Evolutionary conservation across 2,329 filamentous ascomycete species (phyloP).

Genomic region (Cucurbitaria berberidis): DNA sequence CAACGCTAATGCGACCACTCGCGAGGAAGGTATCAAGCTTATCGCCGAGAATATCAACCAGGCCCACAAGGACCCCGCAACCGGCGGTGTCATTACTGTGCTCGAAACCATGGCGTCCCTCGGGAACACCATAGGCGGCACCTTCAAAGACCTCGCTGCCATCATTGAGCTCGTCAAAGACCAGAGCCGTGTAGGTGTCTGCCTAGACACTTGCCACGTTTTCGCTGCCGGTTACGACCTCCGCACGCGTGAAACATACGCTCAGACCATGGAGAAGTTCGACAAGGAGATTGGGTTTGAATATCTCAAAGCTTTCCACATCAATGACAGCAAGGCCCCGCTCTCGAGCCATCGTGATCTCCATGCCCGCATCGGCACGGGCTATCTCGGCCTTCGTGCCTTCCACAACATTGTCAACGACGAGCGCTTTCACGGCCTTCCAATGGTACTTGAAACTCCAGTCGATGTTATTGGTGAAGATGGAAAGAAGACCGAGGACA

Average conservation of each 20-base stretch:
- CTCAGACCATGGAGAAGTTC: conserved; percentile 75
- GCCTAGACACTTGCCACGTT: conserved; percentile 94
- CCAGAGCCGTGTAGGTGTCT: conserved; percentile 86
- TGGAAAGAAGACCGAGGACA: conserved; percentile 74
- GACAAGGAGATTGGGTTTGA: conserved; percentile 75
- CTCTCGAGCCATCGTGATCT: conserved; percentile 81
- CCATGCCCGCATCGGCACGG: conserved; percentile 95
- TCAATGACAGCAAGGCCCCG: conserved; percentile 96
- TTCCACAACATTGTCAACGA: conserved; percentile 94
- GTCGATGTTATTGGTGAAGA: conserved; percentile 73
- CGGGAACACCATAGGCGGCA: conserved; percentile 84
- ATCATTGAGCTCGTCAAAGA: conserved; percentile 82
- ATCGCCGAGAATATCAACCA: conserved; percentile 84
- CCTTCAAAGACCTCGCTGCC: conserved; percentile 83
- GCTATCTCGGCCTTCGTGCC: conserved; percentile 85
- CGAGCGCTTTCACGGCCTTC: conserved; percentile 73
- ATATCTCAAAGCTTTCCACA: conserved; percentile 84
- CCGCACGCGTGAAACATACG: conserved; percentile 74
- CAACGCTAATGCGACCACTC: conserved; percentile 70
- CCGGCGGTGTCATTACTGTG: conserved; percentile 77
- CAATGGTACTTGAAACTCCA: conserved; percentile 96
- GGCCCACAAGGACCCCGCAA: conserved; percentile 72
- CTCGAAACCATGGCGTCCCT: conserved; percentile 92
- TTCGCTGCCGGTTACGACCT: conserved; percentile 95
- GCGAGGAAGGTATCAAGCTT: conserved; percentile 73